Evolutionary conservation across 805 yeast species (phyloP).

Genomic region (Tanozyma kutaoensis): DNA sequence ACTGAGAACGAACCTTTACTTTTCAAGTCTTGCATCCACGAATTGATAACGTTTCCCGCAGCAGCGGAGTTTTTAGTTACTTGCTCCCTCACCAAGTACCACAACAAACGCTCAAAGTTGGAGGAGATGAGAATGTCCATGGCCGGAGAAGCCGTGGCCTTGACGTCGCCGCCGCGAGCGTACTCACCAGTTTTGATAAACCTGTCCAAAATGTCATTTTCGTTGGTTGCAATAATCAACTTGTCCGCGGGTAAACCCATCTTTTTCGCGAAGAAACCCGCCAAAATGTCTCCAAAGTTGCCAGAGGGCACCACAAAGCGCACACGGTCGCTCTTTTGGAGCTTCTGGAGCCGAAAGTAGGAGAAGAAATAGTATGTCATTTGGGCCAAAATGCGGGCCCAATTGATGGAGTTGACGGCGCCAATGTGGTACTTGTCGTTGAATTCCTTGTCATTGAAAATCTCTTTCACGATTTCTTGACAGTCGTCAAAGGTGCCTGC

Average conservation of each 20-base stretch:
- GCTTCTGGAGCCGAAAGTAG: constrained; percentile 57
- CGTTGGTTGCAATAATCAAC: constrained; percentile 89
- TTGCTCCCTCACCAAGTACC: constrained; percentile 81
- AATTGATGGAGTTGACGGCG: constrained; percentile 95
- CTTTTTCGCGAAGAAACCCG: constrained; percentile 87
- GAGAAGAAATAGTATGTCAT: constrained; percentile 93
- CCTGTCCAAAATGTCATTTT: constrained; percentile 89
- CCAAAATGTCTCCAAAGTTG: constrained; percentile 95
- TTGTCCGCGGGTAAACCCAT: constrained; percentile 91
- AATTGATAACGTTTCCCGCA: constrained; percentile 61
- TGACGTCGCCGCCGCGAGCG: constrained; percentile 53
- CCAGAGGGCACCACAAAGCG: constrained; percentile 95
- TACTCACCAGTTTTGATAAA: constrained; percentile 80
- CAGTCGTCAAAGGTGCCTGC: constrained; percentile 97
- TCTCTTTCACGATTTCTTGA: constrained; percentile 89
- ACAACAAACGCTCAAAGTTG: constrained; percentile 89
- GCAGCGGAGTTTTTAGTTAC: constrained; percentile 28
- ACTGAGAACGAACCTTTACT: constrained; percentile 65
- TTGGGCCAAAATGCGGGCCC: constrained; percentile 98
- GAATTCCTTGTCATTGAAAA: constrained; percentile 82
- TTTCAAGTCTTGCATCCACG: constrained; percentile 74
- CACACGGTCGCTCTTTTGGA: constrained; percentile 2
- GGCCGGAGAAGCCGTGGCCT: constrained; percentile 91
- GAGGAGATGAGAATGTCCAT: constrained; percentile 96
- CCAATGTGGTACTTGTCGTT: constrained; percentile 87